Evolutionary conservation across 352 stramenopile genomes (phyloP).

Genomic region (Peronosclerospora sorghi): DNA sequence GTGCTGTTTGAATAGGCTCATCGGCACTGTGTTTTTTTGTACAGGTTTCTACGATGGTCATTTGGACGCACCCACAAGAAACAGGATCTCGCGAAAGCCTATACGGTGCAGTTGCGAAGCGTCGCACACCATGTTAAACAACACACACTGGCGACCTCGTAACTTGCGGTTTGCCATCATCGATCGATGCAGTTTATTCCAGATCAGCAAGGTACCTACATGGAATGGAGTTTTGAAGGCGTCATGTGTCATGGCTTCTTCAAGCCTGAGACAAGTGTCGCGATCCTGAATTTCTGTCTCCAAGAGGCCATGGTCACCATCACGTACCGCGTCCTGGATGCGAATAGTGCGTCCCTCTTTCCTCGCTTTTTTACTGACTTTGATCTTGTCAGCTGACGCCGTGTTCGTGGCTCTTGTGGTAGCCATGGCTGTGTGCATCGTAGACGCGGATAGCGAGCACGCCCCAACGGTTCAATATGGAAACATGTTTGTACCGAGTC

Average conservation of each 20-base stretch:
- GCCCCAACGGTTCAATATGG: constrained; percentile 72
- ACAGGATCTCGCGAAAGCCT: constrained; percentile 59
- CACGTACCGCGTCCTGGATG: constrained; percentile 67
- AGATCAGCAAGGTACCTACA: constrained; percentile 64
- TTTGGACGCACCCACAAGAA: constrained; percentile 62
- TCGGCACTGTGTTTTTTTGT: no score
- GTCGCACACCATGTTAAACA: background rate
- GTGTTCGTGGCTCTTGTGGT: background rate
- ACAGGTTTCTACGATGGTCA: constrained; percentile 70
- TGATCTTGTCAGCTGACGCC: background rate
- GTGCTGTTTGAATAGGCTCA: no score
- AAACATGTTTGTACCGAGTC: constrained; percentile 47
- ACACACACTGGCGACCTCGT: background rate
- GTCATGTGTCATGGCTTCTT: constrained; percentile 77
- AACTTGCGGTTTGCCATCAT: background rate
- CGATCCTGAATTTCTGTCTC: constrained; percentile 76
- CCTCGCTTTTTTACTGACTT: background rate
- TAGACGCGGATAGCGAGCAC: constrained; percentile 77
- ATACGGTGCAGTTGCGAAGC: constrained; percentile 66
- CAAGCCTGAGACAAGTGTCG: constrained; percentile 66
- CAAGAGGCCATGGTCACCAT: constrained; percentile 81
- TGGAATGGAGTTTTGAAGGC: constrained; percentile 81
- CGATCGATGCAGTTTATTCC: constrained; percentile 72
- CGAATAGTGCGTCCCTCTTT: constrained; percentile 42
- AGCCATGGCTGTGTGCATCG: constrained; percentile 79